Base-by-base conservation (phyloP, 371 early-diverging fungal species). In the Syncephalastrum racemosum region DNA sequence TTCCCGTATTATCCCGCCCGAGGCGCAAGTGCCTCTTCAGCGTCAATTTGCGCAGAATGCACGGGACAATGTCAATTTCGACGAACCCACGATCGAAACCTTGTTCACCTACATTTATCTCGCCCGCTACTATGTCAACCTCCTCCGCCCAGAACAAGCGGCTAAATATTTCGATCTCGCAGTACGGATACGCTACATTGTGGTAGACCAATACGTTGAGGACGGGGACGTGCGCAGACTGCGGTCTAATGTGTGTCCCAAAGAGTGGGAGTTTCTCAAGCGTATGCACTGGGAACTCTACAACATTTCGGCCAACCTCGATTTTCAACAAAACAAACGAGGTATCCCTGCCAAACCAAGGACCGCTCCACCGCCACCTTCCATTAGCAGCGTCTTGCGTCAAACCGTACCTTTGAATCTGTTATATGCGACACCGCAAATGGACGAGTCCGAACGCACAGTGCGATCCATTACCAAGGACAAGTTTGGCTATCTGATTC, bases 261-360 rank as follows among this genome's bases (percentile, higher is more conserved):
- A 52, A 0, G 71, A 77, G 45, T 62, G 61, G 10, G 74, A 73
- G 27, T 67, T 62, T 23, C 73, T 73, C 18, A 69, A 69, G 20
- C 61, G 77, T 18, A 46, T 66, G 15, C 67, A 71, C 36, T 52
- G 50, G 46, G 57, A 58, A 2, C 27, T 75, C 23, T 61, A 43
- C 16, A 47, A 56, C 8, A 25, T 62, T 18, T 22, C 45, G 1
- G 46, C 42, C 0, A 56, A 59, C 13, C 59, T 73, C 6, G 63
- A 73, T 10, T 71, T 64, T 46, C 23, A 57, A 18, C 60, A 69
- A 44, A 71, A 63, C 18, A 53, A 55, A 50, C 56, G 75, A 6
- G 75, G 75, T 16, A 40, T 73, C 5, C 67, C 68, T 43, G 54
- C 60, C 4, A 47, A 48, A 14, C 5, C 5, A 31, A 31, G 36